Percentiles rank a stretch among this genome's conserved stretches.
These are phyloP conservation scores for Madurella fahalii DNA, from an alignment of 2,329 filamentous ascomycete genomes.

Conservation along the genomic window DNA sequence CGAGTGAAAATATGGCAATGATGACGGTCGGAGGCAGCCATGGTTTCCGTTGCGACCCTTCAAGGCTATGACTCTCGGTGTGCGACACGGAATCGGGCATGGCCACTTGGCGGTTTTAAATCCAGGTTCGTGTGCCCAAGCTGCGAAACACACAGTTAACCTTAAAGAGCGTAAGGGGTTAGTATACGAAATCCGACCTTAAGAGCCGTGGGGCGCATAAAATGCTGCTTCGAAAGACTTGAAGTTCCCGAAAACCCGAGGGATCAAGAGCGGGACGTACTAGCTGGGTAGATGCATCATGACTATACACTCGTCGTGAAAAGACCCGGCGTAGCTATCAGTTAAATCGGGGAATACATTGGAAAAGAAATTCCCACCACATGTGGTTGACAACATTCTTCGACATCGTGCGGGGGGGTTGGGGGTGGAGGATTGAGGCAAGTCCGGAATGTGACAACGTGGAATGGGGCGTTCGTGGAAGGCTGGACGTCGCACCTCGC, in stretches of 20 bases:
- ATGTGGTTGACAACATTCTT: constrained; percentile 3
- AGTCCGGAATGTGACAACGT: background rate
- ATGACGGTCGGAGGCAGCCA: constrained; percentile 13
- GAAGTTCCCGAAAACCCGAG: background rate
- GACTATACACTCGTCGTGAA: background rate
- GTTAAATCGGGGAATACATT: too few species aligned
- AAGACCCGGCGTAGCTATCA: too few species aligned
- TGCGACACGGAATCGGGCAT: constrained; percentile 9
- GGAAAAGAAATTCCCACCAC: background rate
- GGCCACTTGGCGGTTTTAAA: background rate
- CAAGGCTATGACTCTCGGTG: constrained; percentile 12
- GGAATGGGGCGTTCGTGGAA: background rate
- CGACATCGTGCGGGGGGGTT: background rate
- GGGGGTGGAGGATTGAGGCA: background rate
- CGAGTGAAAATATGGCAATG: constrained; percentile 4
- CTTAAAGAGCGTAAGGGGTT: background rate
- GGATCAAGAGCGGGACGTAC: background rate
- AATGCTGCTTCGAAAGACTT: background rate
- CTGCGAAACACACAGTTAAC: background rate
- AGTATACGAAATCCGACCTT: background rate
- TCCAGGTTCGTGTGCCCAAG: background rate
- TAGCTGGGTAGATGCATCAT: background rate
- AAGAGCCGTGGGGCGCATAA: background rate
- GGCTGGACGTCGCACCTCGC: background rate
- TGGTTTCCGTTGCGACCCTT: background rate